A percentile compares a stretch with the other conserved stretches of the same genome.
Conservation (phyloP, 305 asterid genomes). For the Solanum aculeatissimum region DNA sequence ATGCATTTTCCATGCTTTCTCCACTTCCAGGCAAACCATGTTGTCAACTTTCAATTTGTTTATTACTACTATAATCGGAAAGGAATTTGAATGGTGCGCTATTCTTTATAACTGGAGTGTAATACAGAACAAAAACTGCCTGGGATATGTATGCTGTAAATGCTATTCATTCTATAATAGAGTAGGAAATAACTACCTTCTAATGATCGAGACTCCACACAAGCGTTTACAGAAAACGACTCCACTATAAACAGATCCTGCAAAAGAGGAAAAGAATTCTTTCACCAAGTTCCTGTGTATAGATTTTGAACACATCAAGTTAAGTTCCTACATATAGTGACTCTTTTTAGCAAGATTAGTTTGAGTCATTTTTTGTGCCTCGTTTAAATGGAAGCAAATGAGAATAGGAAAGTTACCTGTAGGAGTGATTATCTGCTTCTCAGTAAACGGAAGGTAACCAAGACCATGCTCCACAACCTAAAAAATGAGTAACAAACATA, state of each 20-base stretch:
- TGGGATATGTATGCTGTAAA: neutral
- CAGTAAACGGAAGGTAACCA: conserved; percentile 95
- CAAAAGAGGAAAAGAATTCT: neutral
- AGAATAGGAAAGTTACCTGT: conserved; percentile 41
- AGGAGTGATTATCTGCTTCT: conserved; percentile 81
- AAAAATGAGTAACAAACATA: neutral
- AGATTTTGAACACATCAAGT: neutral
- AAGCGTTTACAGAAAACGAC: conserved; percentile 74
- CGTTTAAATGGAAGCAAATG: neutral
- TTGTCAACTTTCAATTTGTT: neutral
- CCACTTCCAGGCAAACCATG: conserved; percentile 43
- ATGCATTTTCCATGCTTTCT: conserved; percentile 96
- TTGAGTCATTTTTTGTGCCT: neutral
- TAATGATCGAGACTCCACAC: conserved; percentile 80
- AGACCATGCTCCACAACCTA: conserved; percentile 95
- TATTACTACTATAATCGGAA: neutral
- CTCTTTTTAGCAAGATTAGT: neutral
- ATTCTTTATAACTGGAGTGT: neutral
- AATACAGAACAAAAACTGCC: neutral
- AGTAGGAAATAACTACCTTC: conserved; percentile 47
- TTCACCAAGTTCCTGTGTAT: neutral
- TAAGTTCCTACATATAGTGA: neutral
- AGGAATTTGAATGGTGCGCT: neutral
- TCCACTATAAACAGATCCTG: conserved; percentile 79
- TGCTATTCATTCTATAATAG: neutral